A percentile compares a stretch with the other conserved stretches of the same genome.
phyloP scores from a whole-genome alignment of 768 basidiomycete genomes.

The Lanmaoa rubissima region DNA sequence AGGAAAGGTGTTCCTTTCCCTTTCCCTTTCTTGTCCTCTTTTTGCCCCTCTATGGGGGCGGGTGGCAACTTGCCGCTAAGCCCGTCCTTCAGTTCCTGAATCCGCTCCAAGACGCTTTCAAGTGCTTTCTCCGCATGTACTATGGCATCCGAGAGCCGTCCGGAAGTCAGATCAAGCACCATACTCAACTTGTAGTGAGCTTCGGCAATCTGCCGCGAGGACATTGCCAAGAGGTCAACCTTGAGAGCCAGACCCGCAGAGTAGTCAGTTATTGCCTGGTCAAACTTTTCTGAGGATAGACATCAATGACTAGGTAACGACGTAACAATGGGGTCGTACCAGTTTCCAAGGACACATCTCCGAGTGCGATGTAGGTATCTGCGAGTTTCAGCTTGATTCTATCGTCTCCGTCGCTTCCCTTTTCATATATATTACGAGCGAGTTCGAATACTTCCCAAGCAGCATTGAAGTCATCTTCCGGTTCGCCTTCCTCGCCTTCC shows the following conservation, averaged over 20 bases:
- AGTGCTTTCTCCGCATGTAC: conserved; percentile 77
- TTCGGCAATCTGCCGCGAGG: conserved; percentile 92
- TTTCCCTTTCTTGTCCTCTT: conserved; percentile 59
- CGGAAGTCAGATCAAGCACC: conserved; percentile 87
- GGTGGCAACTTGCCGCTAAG: conserved; percentile 35
- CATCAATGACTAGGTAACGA: not conserved
- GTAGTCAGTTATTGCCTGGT: conserved; percentile 90
- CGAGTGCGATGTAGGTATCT: conserved; percentile 86
- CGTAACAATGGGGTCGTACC: conserved; percentile 48
- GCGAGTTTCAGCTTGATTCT: conserved; percentile 78
- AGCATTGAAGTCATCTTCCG: conserved; percentile 96
- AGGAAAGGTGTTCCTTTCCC: conserved; percentile 61
- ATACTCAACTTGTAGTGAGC: conserved; percentile 94
- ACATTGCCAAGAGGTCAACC: conserved; percentile 66
- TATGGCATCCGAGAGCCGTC: conserved; percentile 80
- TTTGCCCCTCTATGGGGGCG: conserved; percentile 32
- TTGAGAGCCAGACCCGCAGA: conserved; percentile 75
- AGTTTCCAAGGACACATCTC: conserved; percentile 96
- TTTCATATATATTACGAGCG: conserved; percentile 82
- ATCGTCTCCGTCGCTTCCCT: conserved; percentile 56
- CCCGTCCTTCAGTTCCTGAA: conserved; percentile 55
- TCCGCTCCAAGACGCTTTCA: conserved; percentile 69
- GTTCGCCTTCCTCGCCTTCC: conserved; percentile 68
- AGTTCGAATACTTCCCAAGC: conserved; percentile 98
- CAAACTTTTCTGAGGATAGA: conserved; percentile 77